Base-by-base conservation (phyloP, 306 rosid genomes). In the Castanea crenata region DNA sequence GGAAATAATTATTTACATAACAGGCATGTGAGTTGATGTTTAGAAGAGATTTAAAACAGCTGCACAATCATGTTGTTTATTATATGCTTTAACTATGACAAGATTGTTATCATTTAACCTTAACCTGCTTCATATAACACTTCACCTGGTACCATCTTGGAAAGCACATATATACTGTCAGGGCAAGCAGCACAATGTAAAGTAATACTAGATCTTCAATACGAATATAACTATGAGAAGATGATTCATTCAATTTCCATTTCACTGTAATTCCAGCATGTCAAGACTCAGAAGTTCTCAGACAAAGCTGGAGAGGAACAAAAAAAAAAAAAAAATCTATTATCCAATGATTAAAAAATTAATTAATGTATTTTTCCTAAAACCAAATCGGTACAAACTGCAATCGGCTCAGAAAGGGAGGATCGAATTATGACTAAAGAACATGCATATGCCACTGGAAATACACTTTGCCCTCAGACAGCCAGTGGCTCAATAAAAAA, bases 351-450 rank as follows among this genome's bases (percentile, higher is more conserved):
- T 78, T 32, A 29, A 62, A 72, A 76, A 76, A 58, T 46, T 79
- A 77, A 64, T 80, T 64, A 55, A 62, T 71, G 41, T 35, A 35
- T 35, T 35, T 35, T 77, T 76, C 74, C 86, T 31, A 64, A 31
- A 31, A 76, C n/a, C 34, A 3, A 69, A 41, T 41, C 73, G 2
- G 3, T 69, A 69, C 80, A 85, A 70, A 57, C 71, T 58, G 75
- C 64, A 58, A 64, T 74, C 70, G 79, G 73, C 79, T 77, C 86
- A 73, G 80, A 79, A 85, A 79, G 84, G 88, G 59, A 76, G 74
- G 83, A 51, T 75, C 72, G 76, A 63, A 80, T 80, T 77, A 75
- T 82, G 75, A 70, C 62, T 83, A 82, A 65, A 74, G 62, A 61
- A 80, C 76, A 69, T 70, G 85, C 74, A 85, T 34, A 75, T 64